Evolutionary conservation across 2,329 filamentous ascomycete genomes (phyloP), one percentile per base, ranked within the genome.

Genomic region (Ophiostoma perfectum): DNA sequence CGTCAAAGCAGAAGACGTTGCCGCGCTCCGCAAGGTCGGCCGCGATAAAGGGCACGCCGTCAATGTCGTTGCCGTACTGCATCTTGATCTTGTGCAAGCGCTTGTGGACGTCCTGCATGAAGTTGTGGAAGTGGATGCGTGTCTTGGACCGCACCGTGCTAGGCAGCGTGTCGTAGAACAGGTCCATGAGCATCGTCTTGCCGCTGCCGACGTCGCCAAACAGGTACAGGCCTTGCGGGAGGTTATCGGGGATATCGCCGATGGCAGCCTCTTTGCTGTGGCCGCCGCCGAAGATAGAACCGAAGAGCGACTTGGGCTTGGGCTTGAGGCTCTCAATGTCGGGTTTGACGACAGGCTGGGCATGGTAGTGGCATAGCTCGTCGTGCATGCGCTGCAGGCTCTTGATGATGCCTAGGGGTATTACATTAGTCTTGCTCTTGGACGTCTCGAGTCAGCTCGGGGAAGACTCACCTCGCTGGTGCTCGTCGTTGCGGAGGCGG

Each of bases 181-280:
- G 82, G 77, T 99, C 94, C 95, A 99, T 99, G 76, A 99, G 83
- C 95, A 99, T 99, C 2, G 95, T 99, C 83, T 99, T 99, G 71
- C 95, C 95, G 74, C 92, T 96, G 55, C 95, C 95, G 2, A 99
- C 95, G 77, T 99, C 95, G 69, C 95, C 95, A 75, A 91, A 97
- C 78, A 99, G 90, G 78, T 99, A 99, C 44, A 99, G 80, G 0
- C 95, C 95, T 72, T 92, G 90, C 0, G 95, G 95, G 0, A 97
- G 82, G 71, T 89, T 83, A n/a, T 83, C 78, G 0, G 92, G 88
- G 36, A 96, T 90, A 5, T 80, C 78, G 66, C 79, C 78, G 16
- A 83, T 79, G 73, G 78, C 71, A 69, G 77, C 68, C 73, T 79
- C 73, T 6, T 45, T 27, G 12, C 47, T 47, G 11, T 47, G 64